These are phyloP conservation scores for Lactarius trivialis DNA, from an alignment of 768 basidiomycete species.

Conservation along the genomic window DNA sequence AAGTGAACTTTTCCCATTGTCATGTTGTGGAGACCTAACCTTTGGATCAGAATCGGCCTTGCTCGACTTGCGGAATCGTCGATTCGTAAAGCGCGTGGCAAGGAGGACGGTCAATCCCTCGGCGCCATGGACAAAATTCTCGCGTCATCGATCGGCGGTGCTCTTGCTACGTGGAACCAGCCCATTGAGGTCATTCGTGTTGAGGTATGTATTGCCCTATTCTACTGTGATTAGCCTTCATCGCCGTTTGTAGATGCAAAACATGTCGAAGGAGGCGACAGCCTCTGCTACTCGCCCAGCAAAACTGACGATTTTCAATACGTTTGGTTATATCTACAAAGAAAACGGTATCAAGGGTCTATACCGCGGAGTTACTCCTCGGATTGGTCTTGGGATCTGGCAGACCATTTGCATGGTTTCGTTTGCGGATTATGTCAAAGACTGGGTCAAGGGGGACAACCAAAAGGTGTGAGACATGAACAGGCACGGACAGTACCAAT, in stretches of 20 bases:
- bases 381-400: conserved; percentile 94
- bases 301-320: conserved; percentile 89
- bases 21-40: conserved; percentile 14
- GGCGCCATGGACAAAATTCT: conserved; percentile 80
- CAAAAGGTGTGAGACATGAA: conserved; percentile 7
- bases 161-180: conserved; percentile 98
- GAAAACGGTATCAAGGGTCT: conserved; percentile 95
- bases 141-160: conserved; percentile 85
- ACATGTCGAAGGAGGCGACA: conserved; percentile 78
- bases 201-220: conserved; percentile 50
- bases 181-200: conserved; percentile 97
- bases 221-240: not conserved
- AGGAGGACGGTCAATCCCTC: conserved; percentile 67
- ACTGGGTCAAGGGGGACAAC: conserved; percentile 51
- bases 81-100: conserved; percentile 75
- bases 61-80: conserved; percentile 82
- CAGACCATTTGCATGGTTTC: conserved; percentile 99
- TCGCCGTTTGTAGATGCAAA: conserved; percentile 75
- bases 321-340: conserved; percentile 88
- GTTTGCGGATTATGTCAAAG: conserved; percentile 92
- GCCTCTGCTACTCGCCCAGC: conserved; percentile 72
- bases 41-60: conserved; percentile 79
- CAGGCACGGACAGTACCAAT: not conserved
- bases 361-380: conserved; percentile 95
- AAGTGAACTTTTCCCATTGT: conserved; percentile 25